phyloP scores from a whole-genome alignment of 805 yeast species.

The Barnettozyma siamensis region DNA sequence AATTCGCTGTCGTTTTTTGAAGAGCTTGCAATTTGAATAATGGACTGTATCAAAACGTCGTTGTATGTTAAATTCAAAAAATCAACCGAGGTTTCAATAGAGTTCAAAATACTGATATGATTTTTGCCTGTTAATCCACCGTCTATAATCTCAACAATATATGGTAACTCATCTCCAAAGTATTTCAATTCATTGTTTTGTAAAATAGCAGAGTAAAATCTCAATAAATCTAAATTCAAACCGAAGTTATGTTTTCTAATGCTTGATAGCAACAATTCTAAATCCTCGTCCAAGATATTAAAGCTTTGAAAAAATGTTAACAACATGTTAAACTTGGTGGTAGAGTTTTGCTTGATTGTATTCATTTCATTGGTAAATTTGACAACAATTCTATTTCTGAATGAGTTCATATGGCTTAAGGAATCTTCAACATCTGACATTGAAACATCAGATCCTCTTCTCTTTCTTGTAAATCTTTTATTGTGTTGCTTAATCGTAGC shows the following conservation, averaged over 20 bases:
- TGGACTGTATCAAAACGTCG: conserved; percentile 21
- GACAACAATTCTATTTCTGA: conserved; percentile 17
- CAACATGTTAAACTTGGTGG: conserved; percentile 20
- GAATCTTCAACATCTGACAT: conserved; percentile 30
- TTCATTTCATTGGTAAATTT: conserved; percentile 24
- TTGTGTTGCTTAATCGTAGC: conserved; percentile 19
- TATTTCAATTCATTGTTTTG: conserved; percentile 26
- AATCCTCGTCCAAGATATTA: conserved; percentile 19
- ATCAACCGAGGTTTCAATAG: conserved; percentile 28
- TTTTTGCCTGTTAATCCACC: conserved; percentile 30
- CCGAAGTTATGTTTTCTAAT: conserved; percentile 24
- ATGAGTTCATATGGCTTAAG: conserved; percentile 15
- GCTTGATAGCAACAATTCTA: conserved; percentile 17
- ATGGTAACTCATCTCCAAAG: conserved; percentile 27
- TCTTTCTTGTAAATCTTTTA: conserved; percentile 23
- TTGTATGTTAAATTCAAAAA: conserved; percentile 21
- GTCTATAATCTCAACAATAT: conserved; percentile 25
- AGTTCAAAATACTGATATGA: conserved; percentile 30
- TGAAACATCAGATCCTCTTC: conserved; percentile 35
- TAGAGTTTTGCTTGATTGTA: conserved; percentile 21
- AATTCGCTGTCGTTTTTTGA: conserved; percentile 32
- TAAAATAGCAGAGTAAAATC: conserved; percentile 32
- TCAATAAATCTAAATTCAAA: conserved; percentile 29
- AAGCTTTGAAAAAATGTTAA: conserved; percentile 23
- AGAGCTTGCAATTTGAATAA: conserved; percentile 29